These are phyloP conservation scores for Arachnomyces sp. DNA, from an alignment of 2,329 filamentous ascomycete species.

Conservation along the genomic window DNA sequence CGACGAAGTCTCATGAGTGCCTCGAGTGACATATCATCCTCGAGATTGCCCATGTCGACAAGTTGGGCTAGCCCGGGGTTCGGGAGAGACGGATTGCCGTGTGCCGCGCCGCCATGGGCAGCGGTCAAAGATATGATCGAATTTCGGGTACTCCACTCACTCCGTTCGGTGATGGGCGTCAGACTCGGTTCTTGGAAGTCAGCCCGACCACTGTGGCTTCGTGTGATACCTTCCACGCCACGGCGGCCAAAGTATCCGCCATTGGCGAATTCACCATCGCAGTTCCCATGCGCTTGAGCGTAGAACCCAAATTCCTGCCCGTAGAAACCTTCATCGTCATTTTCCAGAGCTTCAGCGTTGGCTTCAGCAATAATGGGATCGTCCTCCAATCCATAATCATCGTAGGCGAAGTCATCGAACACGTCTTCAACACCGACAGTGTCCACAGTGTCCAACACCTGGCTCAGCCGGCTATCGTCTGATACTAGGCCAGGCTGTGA, in stretches of 20 bases:
- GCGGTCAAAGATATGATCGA: slow-evolving; percentile 67
- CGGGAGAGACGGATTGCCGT: slow-evolving; percentile 48
- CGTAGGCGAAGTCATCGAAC: slow-evolving; percentile 46
- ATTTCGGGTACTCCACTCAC: slow-evolving; percentile 92
- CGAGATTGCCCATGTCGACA: slow-evolving; percentile 52
- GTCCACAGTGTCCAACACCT: slow-evolving; percentile 28
- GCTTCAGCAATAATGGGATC: slow-evolving; percentile 90
- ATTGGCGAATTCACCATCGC: slow-evolving; percentile 56
- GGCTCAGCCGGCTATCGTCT: slow-evolving; percentile 44
- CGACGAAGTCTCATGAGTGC: slow-evolving; percentile 65
- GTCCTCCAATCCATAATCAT: slow-evolving; percentile 65
- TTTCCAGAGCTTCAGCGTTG: slow-evolving; percentile 86
- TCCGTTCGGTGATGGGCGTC: slow-evolving; percentile 91
- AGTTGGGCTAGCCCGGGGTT: slow-evolving; percentile 73
- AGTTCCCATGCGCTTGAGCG: slow-evolving; percentile 48
- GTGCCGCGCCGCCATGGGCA: slow-evolving; percentile 38
- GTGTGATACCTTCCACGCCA: slow-evolving; percentile 53
- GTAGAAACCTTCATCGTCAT: slow-evolving; percentile 89
- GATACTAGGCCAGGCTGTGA: slow-evolving; percentile 41
- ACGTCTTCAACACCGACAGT: slow-evolving; percentile 32
- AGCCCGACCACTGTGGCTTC: slow-evolving; percentile 65
- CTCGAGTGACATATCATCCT: slow-evolving; percentile 66
- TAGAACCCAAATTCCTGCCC: slow-evolving; percentile 97
- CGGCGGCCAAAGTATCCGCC: slow-evolving; percentile 85
- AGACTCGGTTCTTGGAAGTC: slow-evolving; percentile 80